phyloP scores from a whole-genome alignment of 2,329 filamentous ascomycete genomes.

The Pseudogymnoascus sp. region DNA sequence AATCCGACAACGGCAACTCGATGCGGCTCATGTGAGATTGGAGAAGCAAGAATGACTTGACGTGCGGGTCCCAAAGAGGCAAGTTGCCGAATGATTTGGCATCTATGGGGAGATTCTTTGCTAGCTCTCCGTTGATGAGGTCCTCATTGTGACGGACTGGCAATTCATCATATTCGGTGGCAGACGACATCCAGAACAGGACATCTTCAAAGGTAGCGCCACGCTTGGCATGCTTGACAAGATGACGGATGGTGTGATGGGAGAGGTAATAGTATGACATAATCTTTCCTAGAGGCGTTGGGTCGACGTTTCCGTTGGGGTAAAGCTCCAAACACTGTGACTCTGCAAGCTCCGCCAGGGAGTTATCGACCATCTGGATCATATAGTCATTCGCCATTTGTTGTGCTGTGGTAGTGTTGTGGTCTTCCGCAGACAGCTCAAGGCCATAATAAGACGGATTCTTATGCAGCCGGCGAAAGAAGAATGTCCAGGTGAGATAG shows the following conservation, averaged over 20 bases:
- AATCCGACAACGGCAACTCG: slow-evolving; percentile 89
- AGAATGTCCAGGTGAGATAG: slow-evolving; percentile 98
- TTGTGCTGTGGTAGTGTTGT: slow-evolving; percentile 80
- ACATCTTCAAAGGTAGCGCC: slow-evolving; percentile 73
- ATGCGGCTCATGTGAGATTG: slow-evolving; percentile 94
- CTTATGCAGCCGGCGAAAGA: slow-evolving; percentile 94
- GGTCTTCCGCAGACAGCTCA: slow-evolving; percentile 85
- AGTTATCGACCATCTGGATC: slow-evolving; percentile 84
- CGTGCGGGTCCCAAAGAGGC: slow-evolving; percentile 97
- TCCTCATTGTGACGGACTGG: slow-evolving; percentile 98
- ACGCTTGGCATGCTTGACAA: slow-evolving; percentile 69
- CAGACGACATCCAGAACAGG: slow-evolving; percentile 85
- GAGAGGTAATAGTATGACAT: slow-evolving; percentile 99
- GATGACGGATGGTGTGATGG: slow-evolving; percentile 84
- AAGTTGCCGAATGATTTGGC: slow-evolving; percentile 51
- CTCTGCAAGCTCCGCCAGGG: slow-evolving; percentile 70
- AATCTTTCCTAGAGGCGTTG: slow-evolving; percentile 90
- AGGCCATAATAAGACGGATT: slow-evolving; percentile 98
- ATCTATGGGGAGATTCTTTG: slow-evolving; percentile 65
- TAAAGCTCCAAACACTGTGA: slow-evolving; percentile 80
- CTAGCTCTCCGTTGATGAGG: slow-evolving; percentile 87
- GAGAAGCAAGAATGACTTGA: slow-evolving; percentile 88
- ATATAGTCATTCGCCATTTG: slow-evolving; percentile 89
- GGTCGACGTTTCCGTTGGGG: slow-evolving; percentile 80
- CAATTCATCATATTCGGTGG: slow-evolving; percentile 94